These are phyloP conservation scores for Telfairia occidentalis DNA, from an alignment of 331 rosid species.

Conservation along the genomic window DNA sequence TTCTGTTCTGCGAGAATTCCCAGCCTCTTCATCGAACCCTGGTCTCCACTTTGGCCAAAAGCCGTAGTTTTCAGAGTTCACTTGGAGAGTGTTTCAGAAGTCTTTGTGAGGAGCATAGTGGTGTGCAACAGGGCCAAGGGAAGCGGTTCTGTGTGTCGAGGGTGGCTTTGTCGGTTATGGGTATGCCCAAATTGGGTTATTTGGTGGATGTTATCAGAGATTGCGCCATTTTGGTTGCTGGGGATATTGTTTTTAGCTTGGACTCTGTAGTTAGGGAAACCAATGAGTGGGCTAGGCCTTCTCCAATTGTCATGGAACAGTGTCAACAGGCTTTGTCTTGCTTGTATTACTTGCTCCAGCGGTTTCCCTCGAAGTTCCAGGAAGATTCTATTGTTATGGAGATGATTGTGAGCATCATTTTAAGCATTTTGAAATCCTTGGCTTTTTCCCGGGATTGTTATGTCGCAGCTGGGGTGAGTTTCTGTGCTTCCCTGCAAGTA, in stretches of 20 bases:
- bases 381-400: constrained; percentile 35
- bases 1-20: constrained; percentile 69
- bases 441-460: constrained; percentile 78
- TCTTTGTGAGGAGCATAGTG: constrained; percentile 38
- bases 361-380: constrained; percentile 52
- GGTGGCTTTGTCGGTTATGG: constrained; percentile 62
- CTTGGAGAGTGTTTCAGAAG: constrained; percentile 29
- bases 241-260: constrained; percentile 43
- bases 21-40: constrained; percentile 61
- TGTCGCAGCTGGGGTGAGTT: constrained; percentile 90
- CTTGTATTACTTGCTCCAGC: constrained; percentile 79
- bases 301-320: constrained; percentile 89
- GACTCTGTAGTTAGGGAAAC: constrained; percentile 44
- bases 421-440: constrained; percentile 49
- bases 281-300: constrained; percentile 43
- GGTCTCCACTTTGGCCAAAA: constrained; percentile 50
- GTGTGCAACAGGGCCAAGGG: constrained; percentile 18
- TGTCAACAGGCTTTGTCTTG: constrained; percentile 95
- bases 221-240: constrained; percentile 53
- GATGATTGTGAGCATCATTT: constrained; percentile 37
- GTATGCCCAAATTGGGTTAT: constrained; percentile 68
- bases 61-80: constrained; percentile 19
- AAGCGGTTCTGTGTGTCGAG: constrained; percentile 56
- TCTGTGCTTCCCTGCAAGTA: constrained; percentile 78
- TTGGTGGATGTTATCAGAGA: constrained; percentile 48